These are phyloP conservation scores for Fomitopsis betulina DNA, from an alignment of 1,284 basidiomycete species.

Conservation along the genomic window DNA sequence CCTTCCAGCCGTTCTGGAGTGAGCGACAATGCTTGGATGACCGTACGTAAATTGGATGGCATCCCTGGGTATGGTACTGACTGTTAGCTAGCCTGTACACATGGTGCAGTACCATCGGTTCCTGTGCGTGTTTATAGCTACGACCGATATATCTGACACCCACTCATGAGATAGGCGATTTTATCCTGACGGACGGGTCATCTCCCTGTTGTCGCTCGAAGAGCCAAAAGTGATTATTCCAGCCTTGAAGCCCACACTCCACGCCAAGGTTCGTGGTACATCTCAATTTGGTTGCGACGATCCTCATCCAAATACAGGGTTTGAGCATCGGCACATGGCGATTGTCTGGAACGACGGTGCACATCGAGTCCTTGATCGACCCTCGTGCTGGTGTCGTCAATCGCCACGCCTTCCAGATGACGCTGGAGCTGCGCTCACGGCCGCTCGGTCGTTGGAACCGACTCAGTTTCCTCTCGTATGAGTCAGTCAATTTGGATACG, in stretches of 20 bases:
- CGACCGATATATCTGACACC: background rate
- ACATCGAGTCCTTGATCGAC: constrained; percentile 62
- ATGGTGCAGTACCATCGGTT: constrained; percentile 83
- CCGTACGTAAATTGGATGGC: constrained; percentile 44
- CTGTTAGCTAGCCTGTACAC: constrained; percentile 30
- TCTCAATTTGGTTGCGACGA: background rate
- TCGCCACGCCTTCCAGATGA: constrained; percentile 85
- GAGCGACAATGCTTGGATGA: constrained; percentile 81
- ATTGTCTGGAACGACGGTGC: constrained; percentile 52
- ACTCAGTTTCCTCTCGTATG: constrained; percentile 73
- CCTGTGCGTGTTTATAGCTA: constrained; percentile 43
- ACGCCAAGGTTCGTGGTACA: constrained; percentile 61
- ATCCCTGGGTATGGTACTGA: background rate
- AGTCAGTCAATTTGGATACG: constrained; percentile 68
- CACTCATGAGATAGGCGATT: constrained; percentile 58
- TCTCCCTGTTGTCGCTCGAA: constrained; percentile 81
- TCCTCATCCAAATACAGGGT: constrained; percentile 40
- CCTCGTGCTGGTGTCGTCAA: constrained; percentile 8
- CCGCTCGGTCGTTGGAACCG: constrained; percentile 87
- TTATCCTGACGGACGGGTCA: constrained; percentile 81
- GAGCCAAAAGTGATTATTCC: constrained; percentile 83
- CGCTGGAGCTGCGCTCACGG: constrained; percentile 71
- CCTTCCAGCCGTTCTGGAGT: constrained; percentile 63
- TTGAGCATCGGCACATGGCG: constrained; percentile 67
- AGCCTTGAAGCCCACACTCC: constrained; percentile 68